These are phyloP conservation scores for Beauveria caledonica DNA, from an alignment of 2,329 filamentous ascomycete species.

Conservation along the genomic window DNA sequence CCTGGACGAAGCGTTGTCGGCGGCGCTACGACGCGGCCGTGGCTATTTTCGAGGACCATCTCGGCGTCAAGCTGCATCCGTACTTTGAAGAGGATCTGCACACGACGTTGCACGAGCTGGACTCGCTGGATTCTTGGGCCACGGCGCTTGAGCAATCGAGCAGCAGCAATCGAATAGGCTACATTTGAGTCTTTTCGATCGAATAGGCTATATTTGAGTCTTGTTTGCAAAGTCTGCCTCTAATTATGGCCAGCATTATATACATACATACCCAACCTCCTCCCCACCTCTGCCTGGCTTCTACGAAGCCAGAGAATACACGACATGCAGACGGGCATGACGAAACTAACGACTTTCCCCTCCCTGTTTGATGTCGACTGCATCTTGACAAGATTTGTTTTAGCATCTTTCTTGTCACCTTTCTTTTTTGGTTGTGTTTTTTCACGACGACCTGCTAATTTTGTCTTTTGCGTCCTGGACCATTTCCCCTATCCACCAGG, in stretches of 20 bases:
- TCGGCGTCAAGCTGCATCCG: constrained; percentile 28
- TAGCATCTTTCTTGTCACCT: background rate
- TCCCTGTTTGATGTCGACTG: background rate
- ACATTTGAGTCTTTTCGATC: background rate
- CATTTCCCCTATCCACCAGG: too few species aligned
- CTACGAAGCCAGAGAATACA: background rate
- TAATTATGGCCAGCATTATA: background rate
- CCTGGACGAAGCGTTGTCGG: constrained; percentile 34
- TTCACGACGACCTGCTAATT: background rate
- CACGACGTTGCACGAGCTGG: constrained; percentile 29
- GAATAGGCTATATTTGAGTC: background rate
- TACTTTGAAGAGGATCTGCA: constrained; percentile 40
- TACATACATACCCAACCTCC: background rate
- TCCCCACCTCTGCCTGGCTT: background rate
- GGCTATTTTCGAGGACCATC: constrained; percentile 30
- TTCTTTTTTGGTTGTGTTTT: background rate
- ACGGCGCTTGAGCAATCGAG: constrained; percentile 14
- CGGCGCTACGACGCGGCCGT: constrained; percentile 32
- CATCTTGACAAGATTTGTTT: background rate
- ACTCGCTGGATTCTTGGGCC: constrained; percentile 30
- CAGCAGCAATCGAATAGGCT: background rate
- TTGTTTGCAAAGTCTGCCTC: background rate
- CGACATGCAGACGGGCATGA: background rate
- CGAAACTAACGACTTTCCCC: background rate
- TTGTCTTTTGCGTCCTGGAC: background rate